Conservation (phyloP, 2,329 filamentous ascomycete genomes). For the Fusarium tanahbumbuense region DNA sequence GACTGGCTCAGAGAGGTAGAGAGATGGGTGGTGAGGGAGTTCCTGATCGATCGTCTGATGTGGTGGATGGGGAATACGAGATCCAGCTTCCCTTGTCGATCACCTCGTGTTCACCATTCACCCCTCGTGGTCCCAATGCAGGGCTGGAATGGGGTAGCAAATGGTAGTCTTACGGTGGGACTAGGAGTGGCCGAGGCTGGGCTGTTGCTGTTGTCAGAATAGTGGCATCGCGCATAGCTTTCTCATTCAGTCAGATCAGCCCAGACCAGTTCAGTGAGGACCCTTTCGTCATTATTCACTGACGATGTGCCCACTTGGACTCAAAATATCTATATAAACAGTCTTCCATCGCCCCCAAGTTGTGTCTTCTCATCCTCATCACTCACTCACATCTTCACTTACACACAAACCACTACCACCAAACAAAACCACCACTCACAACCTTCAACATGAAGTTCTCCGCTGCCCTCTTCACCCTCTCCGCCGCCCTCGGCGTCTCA, state of each 20-base stretch:
- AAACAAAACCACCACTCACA: slow-evolving; percentile 5
- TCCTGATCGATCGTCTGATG: slow-evolving; percentile 34
- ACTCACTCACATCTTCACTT: not conserved
- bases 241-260: slow-evolving; percentile 1
- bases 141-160: slow-evolving; percentile 2
- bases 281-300: not conserved
- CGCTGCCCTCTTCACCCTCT: slow-evolving; percentile 52
- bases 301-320: not conserved
- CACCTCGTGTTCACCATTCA: slow-evolving; percentile 38
- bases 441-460: slow-evolving; percentile 58
- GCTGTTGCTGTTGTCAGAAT: slow-evolving; percentile 12
- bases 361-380: slow-evolving; percentile 18
- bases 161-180: not conserved
- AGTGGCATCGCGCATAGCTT: not conserved
- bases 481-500: slow-evolving; percentile 52
- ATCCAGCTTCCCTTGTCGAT: slow-evolving; percentile 39
- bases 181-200: slow-evolving; percentile 11
- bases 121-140: slow-evolving; percentile 9
- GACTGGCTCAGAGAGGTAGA: not conserved
- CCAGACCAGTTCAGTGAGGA: not conserved
- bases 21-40: not conserved
- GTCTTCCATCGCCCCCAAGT: slow-evolving; percentile 1
- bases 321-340: slow-evolving; percentile 31
- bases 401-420: slow-evolving; percentile 15
- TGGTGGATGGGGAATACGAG: slow-evolving; percentile 41